Percentiles rank a stretch among this genome's conserved stretches.
phyloP scores from a whole-genome alignment of 2,329 filamentous ascomycete species.

The Parasarocladium wereldwijsianum region DNA sequence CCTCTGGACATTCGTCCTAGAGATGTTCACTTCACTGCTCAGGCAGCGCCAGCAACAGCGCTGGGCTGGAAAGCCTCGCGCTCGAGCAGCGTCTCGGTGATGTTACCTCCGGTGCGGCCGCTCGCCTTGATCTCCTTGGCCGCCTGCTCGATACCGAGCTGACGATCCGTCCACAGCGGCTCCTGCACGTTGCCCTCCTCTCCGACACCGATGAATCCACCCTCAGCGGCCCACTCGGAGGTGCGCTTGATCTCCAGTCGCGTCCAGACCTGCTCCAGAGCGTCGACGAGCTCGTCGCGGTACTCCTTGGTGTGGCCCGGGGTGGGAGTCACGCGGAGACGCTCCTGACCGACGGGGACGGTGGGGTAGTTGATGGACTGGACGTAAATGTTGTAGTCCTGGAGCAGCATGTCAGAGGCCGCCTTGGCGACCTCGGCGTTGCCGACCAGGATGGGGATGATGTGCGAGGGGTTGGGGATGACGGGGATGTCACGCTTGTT shows the following conservation, averaged over 20 bases:
- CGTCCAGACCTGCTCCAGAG: constrained; percentile 77
- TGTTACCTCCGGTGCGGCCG: constrained; percentile 18
- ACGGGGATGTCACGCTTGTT: constrained; percentile 76
- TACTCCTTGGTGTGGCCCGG: constrained; percentile 78
- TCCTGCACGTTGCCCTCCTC: constrained; percentile 42
- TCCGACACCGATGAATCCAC: constrained; percentile 90
- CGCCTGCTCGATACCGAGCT: constrained; percentile 63
- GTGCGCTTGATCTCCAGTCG: constrained; percentile 85
- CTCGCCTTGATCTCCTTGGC: constrained; percentile 44
- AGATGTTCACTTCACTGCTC: too few species aligned
- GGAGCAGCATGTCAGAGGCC: constrained; percentile 81
- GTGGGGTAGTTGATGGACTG: constrained; percentile 99
- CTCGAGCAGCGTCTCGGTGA: constrained; percentile 46
- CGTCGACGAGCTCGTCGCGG: constrained; percentile 71
- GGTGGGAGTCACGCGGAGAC: constrained; percentile 88
- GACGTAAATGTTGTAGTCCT: constrained; percentile 87
- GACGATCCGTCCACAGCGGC: constrained; percentile 84
- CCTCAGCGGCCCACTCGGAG: constrained; percentile 77
- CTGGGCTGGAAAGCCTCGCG: constrained; percentile 27
- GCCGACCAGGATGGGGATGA: constrained; percentile 84
- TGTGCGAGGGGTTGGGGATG: constrained; percentile 95
- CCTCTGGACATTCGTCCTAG: too few species aligned
- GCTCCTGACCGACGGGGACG: constrained; percentile 93
- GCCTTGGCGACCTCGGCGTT: constrained; percentile 86
- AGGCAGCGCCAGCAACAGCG: constrained; percentile 15